Conservation (phyloP, 345 rosid genomes). For the Ceriops tagal region DNA sequence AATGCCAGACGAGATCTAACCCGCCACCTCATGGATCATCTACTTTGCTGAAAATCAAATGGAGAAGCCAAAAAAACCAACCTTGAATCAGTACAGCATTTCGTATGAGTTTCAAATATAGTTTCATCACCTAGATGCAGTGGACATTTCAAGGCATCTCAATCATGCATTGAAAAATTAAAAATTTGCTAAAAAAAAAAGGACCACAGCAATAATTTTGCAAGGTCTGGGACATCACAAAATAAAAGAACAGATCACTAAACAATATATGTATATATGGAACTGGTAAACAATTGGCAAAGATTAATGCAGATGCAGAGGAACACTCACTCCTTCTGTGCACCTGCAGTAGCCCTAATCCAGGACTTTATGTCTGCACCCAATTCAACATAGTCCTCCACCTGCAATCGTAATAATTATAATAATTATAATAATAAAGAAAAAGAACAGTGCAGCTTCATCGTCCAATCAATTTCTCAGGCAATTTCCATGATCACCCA, state of each 20-base stretch:
- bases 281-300: not conserved
- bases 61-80: not conserved
- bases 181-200: too few species aligned
- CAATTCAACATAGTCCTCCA: slow-evolving; percentile 47
- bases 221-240: too few species aligned
- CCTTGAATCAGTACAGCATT: not conserved
- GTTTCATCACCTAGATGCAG: not conserved
- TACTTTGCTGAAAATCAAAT: not conserved
- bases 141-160: too few species aligned
- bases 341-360: slow-evolving; percentile 35
- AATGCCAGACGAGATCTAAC: not conserved
- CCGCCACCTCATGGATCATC: not conserved
- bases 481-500: not conserved
- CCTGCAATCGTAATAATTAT: slow-evolving; percentile 21
- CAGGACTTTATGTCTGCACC: slow-evolving; percentile 42
- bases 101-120: not conserved
- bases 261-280: too few species aligned
- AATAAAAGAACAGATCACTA: too few species aligned
- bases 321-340: slow-evolving; percentile 19
- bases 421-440: too few species aligned
- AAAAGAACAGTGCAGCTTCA: too few species aligned
- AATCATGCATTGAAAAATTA: too few species aligned
- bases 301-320: not conserved
- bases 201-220: too few species aligned
- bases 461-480: not conserved